A percentile compares a stretch with the other conserved stretches of the same genome.
Conservation (phyloP, 2,329 filamentous ascomycete genomes). For the Cercospora sp. region DNA sequence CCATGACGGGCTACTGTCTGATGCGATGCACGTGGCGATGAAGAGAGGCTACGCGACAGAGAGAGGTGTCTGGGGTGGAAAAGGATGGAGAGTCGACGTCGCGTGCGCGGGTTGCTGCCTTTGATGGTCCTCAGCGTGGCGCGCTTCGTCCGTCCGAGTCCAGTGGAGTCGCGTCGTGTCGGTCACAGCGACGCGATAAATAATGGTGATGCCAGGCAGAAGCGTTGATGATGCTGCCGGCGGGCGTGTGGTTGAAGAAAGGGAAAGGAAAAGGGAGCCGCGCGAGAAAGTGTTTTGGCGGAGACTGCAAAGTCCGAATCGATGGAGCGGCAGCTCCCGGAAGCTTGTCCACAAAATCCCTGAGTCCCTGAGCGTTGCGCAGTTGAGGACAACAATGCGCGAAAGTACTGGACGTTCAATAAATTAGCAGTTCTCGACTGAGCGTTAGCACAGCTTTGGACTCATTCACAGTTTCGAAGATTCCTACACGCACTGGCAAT, state of each 20-base stretch:
- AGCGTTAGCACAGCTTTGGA: not conserved
- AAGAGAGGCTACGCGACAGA: slow-evolving; percentile 7
- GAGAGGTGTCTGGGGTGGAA: slow-evolving; percentile 3
- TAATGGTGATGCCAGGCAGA: slow-evolving; percentile 11
- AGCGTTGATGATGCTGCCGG: slow-evolving; percentile 19
- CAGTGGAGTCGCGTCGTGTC: not conserved
- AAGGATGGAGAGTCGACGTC: slow-evolving; percentile 11
- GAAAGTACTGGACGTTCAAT: not conserved
- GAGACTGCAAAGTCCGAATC: not conserved
- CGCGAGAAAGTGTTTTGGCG: not conserved
- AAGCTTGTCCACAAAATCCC: slow-evolving; percentile 1
- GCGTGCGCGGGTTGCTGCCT: slow-evolving; percentile 17
- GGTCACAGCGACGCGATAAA: slow-evolving; percentile 4
- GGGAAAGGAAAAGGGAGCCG: not conserved
- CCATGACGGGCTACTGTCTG: slow-evolving; percentile 59
- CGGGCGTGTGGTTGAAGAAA: slow-evolving; percentile 9
- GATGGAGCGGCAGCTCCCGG: not conserved
- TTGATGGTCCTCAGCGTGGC: slow-evolving; percentile 14
- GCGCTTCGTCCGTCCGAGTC: slow-evolving; percentile 9
- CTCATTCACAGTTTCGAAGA: not conserved
- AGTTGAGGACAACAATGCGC: slow-evolving; percentile 1
- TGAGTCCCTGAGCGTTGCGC: not conserved
- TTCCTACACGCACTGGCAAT: not conserved
- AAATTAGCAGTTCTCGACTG: not conserved
- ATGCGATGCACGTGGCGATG: not conserved